Evolutionary conservation across 2,329 filamentous ascomycete genomes (phyloP).

Genomic region (Tolypocladium album): DNA sequence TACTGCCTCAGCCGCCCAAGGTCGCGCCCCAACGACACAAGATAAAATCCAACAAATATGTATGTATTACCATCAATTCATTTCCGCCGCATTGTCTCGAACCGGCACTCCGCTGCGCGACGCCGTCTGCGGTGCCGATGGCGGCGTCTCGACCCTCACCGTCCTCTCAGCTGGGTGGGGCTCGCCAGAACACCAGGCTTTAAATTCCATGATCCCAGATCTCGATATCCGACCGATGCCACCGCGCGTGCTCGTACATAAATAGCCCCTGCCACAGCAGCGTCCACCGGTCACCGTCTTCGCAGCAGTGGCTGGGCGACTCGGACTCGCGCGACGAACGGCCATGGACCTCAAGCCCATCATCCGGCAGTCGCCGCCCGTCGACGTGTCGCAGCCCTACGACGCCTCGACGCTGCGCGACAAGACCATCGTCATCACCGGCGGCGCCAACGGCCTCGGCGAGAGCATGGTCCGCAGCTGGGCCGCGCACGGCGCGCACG

Average conservation of each 20-base stretch:
- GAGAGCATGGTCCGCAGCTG: conserved; percentile 41
- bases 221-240: background rate
- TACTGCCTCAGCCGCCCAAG: no score
- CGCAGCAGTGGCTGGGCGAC: background rate
- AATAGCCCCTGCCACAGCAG: background rate
- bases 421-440: conserved; percentile 54
- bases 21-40: no score
- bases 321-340: background rate
- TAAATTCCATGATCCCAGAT: background rate
- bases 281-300: background rate
- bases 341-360: conserved; percentile 10
- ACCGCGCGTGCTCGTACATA: background rate
- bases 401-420: conserved; percentile 32
- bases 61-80: no score
- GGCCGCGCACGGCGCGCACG: conserved; percentile 44
- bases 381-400: conserved; percentile 34
- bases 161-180: background rate
- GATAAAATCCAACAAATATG: no score
- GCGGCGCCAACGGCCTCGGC: conserved; percentile 51
- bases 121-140: background rate
- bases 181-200: background rate
- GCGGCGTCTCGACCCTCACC: background rate
- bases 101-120: background rate
- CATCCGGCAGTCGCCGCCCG: conserved; percentile 26
- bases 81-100: background rate